Conservation (phyloP, 2,329 filamentous ascomycete species). For the Magnaporthiopsis rhizophila region DNA sequence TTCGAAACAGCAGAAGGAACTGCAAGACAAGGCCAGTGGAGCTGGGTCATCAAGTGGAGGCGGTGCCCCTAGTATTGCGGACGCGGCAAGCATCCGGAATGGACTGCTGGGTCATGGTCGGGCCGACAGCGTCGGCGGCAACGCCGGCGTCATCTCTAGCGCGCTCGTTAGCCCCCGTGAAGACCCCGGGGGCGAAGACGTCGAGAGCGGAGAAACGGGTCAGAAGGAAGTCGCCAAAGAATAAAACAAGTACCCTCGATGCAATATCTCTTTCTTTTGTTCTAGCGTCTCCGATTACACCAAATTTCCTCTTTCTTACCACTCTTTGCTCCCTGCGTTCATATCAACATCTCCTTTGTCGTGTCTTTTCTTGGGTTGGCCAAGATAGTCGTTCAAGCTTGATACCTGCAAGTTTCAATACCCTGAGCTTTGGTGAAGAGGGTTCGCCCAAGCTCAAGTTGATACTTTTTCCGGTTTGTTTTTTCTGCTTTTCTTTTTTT, state of each 20-base stretch:
- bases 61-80: constrained; percentile 31
- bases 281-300: neutral
- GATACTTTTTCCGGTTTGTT: constrained; percentile 1
- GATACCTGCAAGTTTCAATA: neutral
- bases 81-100: constrained; percentile 72
- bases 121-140: constrained; percentile 75
- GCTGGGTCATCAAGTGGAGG: constrained; percentile 29
- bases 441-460: neutral
- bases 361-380: neutral
- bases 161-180: constrained; percentile 48
- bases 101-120: constrained; percentile 68
- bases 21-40: constrained; percentile 48
- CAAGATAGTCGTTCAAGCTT: neutral
- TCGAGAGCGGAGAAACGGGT: neutral
- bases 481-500: constrained; percentile 8
- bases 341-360: neutral
- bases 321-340: neutral
- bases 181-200: constrained; percentile 2
- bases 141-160: constrained; percentile 55
- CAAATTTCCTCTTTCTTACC: neutral
- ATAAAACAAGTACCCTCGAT: neutral
- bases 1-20: constrained; percentile 26
- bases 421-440: neutral
- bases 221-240: neutral
- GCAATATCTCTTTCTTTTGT: neutral